These are phyloP conservation scores for Carex scoparia DNA, from an alignment of 176 grass and related monocot genomes.

Conservation along the genomic window DNA sequence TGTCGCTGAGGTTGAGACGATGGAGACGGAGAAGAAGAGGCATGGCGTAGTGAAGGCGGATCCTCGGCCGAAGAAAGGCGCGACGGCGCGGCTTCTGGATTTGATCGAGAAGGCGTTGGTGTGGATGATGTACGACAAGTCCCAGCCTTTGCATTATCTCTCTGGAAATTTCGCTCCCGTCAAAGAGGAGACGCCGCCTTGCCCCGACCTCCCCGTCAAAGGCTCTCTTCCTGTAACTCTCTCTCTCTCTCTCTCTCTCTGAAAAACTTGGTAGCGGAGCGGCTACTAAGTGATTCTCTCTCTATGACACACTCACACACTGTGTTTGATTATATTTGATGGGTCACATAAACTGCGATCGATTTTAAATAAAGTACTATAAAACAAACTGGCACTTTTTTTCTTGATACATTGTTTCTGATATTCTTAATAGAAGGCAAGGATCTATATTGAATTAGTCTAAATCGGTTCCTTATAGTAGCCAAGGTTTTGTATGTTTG, in stretches of 20 bases:
- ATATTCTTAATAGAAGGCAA: background rate
- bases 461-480: background rate
- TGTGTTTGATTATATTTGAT: background rate
- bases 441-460: background rate
- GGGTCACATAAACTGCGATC: background rate
- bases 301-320: background rate
- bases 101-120: constrained; percentile 56
- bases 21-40: background rate
- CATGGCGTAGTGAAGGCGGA: constrained; percentile 31
- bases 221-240: constrained; percentile 57
- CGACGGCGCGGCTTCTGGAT: constrained; percentile 56
- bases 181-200: constrained; percentile 68
- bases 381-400: background rate
- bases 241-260: background rate
- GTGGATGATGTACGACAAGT: constrained; percentile 45
- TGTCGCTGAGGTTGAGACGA: background rate
- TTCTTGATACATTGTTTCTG: background rate
- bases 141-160: constrained; percentile 67
- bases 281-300: background rate
- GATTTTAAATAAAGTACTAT: background rate
- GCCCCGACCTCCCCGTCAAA: constrained; percentile 46
- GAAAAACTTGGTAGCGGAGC: too few species aligned
- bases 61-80: constrained; percentile 57
- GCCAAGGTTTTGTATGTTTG: background rate
- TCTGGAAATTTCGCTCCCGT: constrained; percentile 83